Evolutionary conservation across 148 eudicot species (phyloP), one percentile per base, ranked within the genome.

Genomic region (Pharnaceum exiguum): DNA sequence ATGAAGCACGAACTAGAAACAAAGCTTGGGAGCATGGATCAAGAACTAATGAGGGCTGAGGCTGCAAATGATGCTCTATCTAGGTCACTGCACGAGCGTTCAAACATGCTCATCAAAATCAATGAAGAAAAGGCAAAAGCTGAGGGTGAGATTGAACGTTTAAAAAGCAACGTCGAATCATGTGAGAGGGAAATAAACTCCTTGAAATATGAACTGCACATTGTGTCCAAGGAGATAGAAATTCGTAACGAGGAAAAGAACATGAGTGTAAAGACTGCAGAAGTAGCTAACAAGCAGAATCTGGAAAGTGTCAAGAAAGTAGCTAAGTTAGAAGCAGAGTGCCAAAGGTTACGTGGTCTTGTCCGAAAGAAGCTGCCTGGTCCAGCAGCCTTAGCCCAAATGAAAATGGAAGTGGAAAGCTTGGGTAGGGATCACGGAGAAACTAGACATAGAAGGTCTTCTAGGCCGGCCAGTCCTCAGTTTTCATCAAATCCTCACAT

Each of bases 381-480:
- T 46, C 96, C 99, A 28, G 99, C 99, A 49, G 99, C 99, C 10
- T 53, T 89, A 52, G 99, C 99, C 28, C 99, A 94, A 69, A 94
- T 94, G 99, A 94, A 86, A 77, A 73, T 84, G 16, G 99, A 94
- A 78, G 99, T 94, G 30, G 95, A 89, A 44, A 94, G 71, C 68
- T 53, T 89, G 59, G 99, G 99, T 32, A 63, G 90, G 27, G 95
- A 86, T 60, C 80, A 79, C 59, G 97, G 95, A 51, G 95, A 86
- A 18, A 69, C 75, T 52, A 79, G 86, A 22, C 21, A 62, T 15
- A 81, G 81, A 73, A 76, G 87, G 71, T 93, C 96, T 67, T 84
- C 94, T 33, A 85, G 72, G 57, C 90, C 98, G 63, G 67, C 84
- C 26, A 74, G 78, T 66, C 87, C 94, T 58, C 94, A 81, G 40